These are phyloP conservation scores for Selaginella tamariscina DNA, from an alignment of 75 land plant species.

Conservation along the genomic window DNA sequence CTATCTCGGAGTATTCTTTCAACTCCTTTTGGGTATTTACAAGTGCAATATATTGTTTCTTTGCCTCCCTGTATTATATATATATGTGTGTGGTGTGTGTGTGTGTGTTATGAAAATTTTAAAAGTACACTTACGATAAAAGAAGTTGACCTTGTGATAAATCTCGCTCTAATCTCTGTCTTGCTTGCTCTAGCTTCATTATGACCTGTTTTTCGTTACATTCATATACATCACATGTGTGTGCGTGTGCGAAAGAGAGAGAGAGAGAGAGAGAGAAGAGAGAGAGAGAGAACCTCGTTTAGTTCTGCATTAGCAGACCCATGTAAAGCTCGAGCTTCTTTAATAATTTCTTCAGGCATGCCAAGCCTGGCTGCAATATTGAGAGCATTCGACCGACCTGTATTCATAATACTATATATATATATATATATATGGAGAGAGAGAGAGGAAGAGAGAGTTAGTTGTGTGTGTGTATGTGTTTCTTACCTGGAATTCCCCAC, in stretches of 20 bases:
- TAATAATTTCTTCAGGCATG: slow-evolving; percentile 38
- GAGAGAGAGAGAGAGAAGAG: neutral
- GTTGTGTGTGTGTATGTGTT: neutral
- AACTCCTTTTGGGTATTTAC: slow-evolving; percentile 5
- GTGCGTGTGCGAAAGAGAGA: too few relatives aligned
- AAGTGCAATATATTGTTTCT: slow-evolving; percentile 7
- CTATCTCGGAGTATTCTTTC: slow-evolving; percentile 8
- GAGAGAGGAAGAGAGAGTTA: too few relatives aligned
- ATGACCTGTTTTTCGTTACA: slow-evolving; percentile 20
- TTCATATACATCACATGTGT: neutral
- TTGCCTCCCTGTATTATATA: slow-evolving; percentile 17
- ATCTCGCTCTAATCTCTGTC: slow-evolving; percentile 18
- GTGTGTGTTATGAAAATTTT: neutral
- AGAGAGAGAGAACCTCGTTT: slow-evolving; percentile 39
- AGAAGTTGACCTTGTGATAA: slow-evolving; percentile 15
- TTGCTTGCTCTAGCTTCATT: slow-evolving; percentile 25
- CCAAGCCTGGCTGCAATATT: slow-evolving; percentile 83
- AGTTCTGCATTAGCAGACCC: slow-evolving; percentile 65
- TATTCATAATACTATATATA: neutral
- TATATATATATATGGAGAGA: too few relatives aligned
- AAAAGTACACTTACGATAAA: slow-evolving; percentile 14
- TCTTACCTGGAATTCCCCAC: slow-evolving; percentile 89
- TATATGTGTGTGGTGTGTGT: neutral
- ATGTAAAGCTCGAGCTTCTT: slow-evolving; percentile 42
- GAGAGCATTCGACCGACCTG: slow-evolving; percentile 85